These are phyloP conservation scores for Paracamarosporium sp. DNA, from an alignment of 2,329 filamentous ascomycete species.

Conservation along the genomic window DNA sequence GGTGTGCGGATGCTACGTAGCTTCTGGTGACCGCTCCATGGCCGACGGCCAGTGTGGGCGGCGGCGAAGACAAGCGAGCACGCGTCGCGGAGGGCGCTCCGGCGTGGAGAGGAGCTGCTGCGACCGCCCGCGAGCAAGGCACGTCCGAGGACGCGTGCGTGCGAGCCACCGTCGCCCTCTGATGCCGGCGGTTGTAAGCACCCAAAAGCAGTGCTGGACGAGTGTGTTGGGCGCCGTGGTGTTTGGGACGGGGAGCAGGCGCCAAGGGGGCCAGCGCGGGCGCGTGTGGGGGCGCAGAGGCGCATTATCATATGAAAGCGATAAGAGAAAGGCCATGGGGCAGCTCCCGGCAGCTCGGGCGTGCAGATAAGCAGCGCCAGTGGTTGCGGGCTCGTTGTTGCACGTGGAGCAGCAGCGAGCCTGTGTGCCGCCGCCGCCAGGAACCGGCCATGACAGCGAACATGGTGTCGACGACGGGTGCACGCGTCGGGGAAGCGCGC, in stretches of 20 bases:
- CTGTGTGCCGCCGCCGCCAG: not conserved
- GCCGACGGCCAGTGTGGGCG: slow-evolving; percentile 27
- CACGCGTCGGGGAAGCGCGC: not conserved
- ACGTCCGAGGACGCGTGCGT: too few species aligned
- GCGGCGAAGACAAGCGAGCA: not conserved
- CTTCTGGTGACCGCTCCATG: slow-evolving; percentile 27
- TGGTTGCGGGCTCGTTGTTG: not conserved
- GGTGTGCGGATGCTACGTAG: slow-evolving; percentile 17
- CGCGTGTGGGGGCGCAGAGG: slow-evolving; percentile 8
- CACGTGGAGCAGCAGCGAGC: not conserved
- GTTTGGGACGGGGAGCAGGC: not conserved
- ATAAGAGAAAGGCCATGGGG: slow-evolving; percentile 2
- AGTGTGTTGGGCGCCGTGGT: not conserved
- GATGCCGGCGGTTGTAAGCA: not conserved
- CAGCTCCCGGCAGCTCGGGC: not conserved
- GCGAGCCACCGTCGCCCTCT: too few species aligned
- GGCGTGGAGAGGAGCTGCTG: not conserved
- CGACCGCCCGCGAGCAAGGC: too few species aligned
- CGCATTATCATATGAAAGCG: slow-evolving; percentile 4
- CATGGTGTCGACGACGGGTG: slow-evolving; percentile 1
- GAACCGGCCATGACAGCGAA: not conserved
- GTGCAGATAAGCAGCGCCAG: slow-evolving; percentile 3
- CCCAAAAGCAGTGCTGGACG: not conserved
- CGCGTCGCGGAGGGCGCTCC: slow-evolving; percentile 10
- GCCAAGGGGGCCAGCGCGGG: slow-evolving; percentile 10